Evolutionary conservation across 1,139 yeast species (phyloP).

Genomic region (Hyphopichia khmerensis): DNA sequence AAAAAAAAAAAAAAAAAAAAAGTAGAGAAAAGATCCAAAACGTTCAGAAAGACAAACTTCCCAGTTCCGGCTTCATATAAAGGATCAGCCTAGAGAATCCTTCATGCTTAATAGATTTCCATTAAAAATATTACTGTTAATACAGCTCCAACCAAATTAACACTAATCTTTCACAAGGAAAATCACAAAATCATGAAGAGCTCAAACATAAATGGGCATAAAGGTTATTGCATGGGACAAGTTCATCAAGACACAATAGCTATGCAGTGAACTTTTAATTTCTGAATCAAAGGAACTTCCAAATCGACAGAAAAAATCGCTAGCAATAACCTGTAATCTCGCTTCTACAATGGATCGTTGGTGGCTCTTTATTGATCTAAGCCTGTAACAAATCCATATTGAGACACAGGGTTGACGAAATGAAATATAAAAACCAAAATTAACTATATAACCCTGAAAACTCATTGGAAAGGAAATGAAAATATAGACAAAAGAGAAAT

Average conservation of each 20-base stretch:
- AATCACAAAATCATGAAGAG: no score
- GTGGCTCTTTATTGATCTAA: slow-evolving; percentile 57
- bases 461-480: slow-evolving; percentile 14
- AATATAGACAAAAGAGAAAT: slow-evolving; percentile 15
- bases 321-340: slow-evolving; percentile 6
- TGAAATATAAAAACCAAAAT: slow-evolving; percentile 20
- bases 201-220: not conserved
- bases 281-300: not conserved
- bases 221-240: slow-evolving; percentile 3
- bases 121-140: not conserved
- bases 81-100: no score
- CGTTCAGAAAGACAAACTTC: no score
- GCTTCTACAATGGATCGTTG: slow-evolving; percentile 48
- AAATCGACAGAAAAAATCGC: slow-evolving; percentile 1
- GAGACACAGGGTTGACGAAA: slow-evolving; percentile 37
- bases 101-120: no score
- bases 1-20: not conserved
- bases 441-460: slow-evolving; percentile 30
- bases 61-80: not conserved
- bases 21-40: not conserved
- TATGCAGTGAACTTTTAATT: slow-evolving; percentile 2
- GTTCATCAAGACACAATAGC: slow-evolving; percentile 1
- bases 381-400: slow-evolving; percentile 54
- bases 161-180: not conserved
- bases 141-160: not conserved